Evolutionary conservation across 306 rosid species (phyloP).

Genomic region (Cucurbita ficifolia): DNA sequence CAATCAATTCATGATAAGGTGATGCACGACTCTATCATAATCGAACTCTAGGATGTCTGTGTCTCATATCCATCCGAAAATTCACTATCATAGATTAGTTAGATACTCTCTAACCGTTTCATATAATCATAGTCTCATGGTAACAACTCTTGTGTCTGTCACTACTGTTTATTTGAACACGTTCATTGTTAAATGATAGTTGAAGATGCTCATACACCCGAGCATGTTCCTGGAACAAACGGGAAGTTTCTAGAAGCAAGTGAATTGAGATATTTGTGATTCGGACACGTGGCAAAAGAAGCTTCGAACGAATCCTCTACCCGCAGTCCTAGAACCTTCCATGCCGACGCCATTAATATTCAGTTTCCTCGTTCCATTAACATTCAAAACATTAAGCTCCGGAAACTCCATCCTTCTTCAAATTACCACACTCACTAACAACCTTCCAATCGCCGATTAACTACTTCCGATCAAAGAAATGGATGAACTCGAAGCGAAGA

Average conservation of each 20-base stretch:
- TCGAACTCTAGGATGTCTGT: too few species aligned
- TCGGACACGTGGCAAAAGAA: neutral
- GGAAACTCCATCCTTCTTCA: neutral
- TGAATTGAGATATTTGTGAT: neutral
- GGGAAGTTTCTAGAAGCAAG: neutral
- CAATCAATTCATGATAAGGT: too few species aligned
- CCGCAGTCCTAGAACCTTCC: conserved; percentile 3
- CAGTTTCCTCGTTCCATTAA: neutral
- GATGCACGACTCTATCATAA: too few species aligned
- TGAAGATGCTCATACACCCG: too few species aligned
- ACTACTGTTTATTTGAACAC: too few species aligned
- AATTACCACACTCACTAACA: neutral
- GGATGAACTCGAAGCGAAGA: conserved; percentile 33
- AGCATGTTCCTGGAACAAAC: neutral
- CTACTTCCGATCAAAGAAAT: conserved; percentile 8
- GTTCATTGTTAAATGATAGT: too few species aligned
- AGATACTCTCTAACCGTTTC: too few species aligned
- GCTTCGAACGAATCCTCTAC: neutral
- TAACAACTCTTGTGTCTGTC: too few species aligned
- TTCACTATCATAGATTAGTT: too few species aligned
- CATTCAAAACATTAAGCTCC: neutral
- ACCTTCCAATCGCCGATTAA: neutral
- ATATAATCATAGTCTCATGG: too few species aligned
- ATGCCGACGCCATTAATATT: neutral
- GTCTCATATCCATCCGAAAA: too few species aligned